Evolutionary conservation across 345 rosid species (phyloP).

Genomic region (Bruguiera parviflora): DNA sequence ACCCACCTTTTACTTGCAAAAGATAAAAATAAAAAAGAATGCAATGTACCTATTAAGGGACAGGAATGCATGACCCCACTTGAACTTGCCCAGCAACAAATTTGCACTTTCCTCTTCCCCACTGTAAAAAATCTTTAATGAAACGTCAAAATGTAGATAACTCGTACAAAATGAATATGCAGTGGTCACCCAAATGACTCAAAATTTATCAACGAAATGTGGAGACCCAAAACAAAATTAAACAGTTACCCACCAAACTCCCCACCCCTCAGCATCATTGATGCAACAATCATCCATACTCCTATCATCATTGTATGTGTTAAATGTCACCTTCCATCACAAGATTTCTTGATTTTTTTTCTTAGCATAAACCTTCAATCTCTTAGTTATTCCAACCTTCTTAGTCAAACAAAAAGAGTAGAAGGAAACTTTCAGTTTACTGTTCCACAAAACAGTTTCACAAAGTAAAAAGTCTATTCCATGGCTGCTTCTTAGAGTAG

Average conservation of each 20-base stretch:
- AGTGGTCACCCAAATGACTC: neutral
- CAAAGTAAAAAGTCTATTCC: too few species aligned
- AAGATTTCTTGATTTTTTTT: too few species aligned
- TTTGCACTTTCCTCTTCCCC: constrained; percentile 86
- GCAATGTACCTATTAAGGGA: constrained; percentile 73
- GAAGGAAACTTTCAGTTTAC: too few species aligned
- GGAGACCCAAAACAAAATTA: neutral
- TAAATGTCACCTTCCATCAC: too few species aligned
- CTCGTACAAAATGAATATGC: neutral
- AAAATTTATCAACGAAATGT: neutral
- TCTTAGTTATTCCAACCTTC: too few species aligned
- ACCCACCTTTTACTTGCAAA: neutral
- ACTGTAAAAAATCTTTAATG: constrained; percentile 35
- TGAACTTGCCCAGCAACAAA: constrained; percentile 82
- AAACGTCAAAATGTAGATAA: constrained; percentile 5
- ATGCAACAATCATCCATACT: neutral
- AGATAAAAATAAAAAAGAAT: neutral
- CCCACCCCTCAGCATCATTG: neutral
- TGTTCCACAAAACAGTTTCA: too few species aligned
- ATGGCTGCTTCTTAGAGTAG: too few species aligned
- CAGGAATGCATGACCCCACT: constrained; percentile 98
- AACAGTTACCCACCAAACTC: neutral
- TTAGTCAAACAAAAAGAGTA: too few species aligned
- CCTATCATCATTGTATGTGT: neutral
- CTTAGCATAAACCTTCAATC: too few species aligned